These are phyloP conservation scores for Solanum hybrid DNA, from an alignment of 305 asterid genomes.

Conservation along the genomic window DNA sequence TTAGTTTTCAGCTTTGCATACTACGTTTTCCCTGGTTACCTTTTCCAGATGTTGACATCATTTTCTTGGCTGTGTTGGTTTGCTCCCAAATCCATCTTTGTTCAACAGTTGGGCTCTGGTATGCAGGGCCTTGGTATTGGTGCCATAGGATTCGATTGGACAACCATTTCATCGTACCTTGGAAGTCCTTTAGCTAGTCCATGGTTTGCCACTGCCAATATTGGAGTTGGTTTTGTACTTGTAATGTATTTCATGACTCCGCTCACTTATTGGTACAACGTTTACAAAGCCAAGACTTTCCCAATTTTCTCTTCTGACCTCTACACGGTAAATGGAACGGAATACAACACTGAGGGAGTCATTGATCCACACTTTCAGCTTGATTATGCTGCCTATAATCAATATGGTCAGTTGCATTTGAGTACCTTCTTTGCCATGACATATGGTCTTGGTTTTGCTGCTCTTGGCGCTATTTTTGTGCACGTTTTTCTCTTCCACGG, in stretches of 20 bases:
- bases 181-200: slow-evolving; percentile 54
- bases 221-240: slow-evolving; percentile 23
- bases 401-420: slow-evolving; percentile 27
- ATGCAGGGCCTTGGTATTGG: slow-evolving; percentile 31
- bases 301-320: slow-evolving; percentile 29
- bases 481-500: slow-evolving; percentile 48
- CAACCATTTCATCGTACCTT: slow-evolving; percentile 26
- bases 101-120: slow-evolving; percentile 45
- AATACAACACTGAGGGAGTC: slow-evolving; percentile 19
- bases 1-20: slow-evolving; percentile 26
- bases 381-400: slow-evolving; percentile 28
- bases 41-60: slow-evolving; percentile 25
- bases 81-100: slow-evolving; percentile 22
- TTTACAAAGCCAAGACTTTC: slow-evolving; percentile 38
- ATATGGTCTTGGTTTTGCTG: slow-evolving; percentile 50
- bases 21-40: slow-evolving; percentile 35
- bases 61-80: slow-evolving; percentile 51
- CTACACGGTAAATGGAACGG: slow-evolving; percentile 18
- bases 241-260: slow-evolving; percentile 31
- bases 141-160: slow-evolving; percentile 39
- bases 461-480: slow-evolving; percentile 33
- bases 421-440: slow-evolving; percentile 37
- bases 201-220: slow-evolving; percentile 41
- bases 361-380: slow-evolving; percentile 27
- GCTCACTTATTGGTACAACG: slow-evolving; percentile 29